Evolutionary conservation across 2,329 filamentous ascomycete species (phyloP).

Genomic region (Teratosphaeria pseudoeucalypti): DNA sequence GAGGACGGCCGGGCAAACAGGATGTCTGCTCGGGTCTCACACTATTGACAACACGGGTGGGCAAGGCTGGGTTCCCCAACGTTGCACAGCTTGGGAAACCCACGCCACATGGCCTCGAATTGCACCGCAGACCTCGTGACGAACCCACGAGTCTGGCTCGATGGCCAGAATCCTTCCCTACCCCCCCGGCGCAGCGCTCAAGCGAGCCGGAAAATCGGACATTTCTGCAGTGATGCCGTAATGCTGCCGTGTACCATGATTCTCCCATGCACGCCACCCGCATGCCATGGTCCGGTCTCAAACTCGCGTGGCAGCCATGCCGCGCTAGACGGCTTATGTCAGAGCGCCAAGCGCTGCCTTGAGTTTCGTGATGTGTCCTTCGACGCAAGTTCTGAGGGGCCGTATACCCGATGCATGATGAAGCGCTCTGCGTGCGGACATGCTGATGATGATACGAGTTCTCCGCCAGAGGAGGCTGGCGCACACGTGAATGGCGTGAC

Average conservation of each 20-base stretch:
- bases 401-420: not conserved
- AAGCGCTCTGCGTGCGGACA: not conserved
- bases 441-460: not conserved
- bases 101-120: not conserved
- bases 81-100: not conserved
- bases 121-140: not conserved
- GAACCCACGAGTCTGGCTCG: not conserved
- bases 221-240: not conserved
- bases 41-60: not conserved
- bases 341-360: not conserved
- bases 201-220: not conserved
- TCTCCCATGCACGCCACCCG: not conserved
- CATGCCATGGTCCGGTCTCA: not conserved
- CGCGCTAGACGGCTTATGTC: not conserved
- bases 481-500: not conserved
- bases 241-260: not conserved
- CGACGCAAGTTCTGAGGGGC: not conserved
- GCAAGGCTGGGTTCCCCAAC: not conserved
- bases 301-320: not conserved
- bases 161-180: not conserved
- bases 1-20: not conserved
- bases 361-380: not conserved
- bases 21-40: not conserved
- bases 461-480: not conserved
- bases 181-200: not conserved